Conservation (phyloP, 495 filamentous ascomycete species). For the Cercophora sp. region DNA sequence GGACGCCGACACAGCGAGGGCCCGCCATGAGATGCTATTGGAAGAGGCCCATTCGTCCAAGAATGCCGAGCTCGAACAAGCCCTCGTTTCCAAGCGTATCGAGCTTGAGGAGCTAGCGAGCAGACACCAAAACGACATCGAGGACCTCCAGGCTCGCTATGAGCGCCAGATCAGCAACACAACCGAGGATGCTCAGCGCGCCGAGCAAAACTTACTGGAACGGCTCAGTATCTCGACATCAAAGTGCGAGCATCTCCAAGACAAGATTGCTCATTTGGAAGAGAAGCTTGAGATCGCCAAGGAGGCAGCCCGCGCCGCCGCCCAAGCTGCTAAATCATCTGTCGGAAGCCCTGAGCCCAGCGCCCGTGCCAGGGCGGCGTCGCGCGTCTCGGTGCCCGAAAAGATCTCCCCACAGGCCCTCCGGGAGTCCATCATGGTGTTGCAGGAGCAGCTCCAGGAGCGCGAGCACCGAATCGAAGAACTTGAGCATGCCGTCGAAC, state of each 20-base stretch:
- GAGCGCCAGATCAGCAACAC: conserved; percentile 67
- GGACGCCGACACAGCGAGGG: conserved; percentile 69
- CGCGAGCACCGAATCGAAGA: conserved; percentile 84
- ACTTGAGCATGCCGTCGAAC: conserved; percentile 66
- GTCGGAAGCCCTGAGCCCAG: conserved; percentile 40
- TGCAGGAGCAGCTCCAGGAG: conserved; percentile 94
- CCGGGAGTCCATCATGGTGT: conserved; percentile 89
- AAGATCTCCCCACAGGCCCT: conserved; percentile 91
- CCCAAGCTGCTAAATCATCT: conserved; percentile 69
- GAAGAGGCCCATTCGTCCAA: conserved; percentile 68
- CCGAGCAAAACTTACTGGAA: conserved; percentile 64
- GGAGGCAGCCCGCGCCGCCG: conserved; percentile 83
- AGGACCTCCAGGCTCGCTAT: conserved; percentile 63
- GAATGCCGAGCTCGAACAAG: conserved; percentile 65
- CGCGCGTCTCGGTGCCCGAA: conserved; percentile 57
- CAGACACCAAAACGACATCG: conserved; percentile 69
- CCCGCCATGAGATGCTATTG: conserved; percentile 69
- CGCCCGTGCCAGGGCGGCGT: conserved; percentile 31
- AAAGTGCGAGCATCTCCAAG: conserved; percentile 74
- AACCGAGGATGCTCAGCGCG: conserved; percentile 66
- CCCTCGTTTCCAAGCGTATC: conserved; percentile 55
- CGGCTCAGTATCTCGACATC: conserved; percentile 72
- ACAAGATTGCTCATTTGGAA: conserved; percentile 75
- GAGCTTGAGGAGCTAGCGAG: conserved; percentile 63
- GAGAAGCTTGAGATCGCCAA: conserved; percentile 86